These are phyloP conservation scores for Friedmanniomyces simplex DNA, from an alignment of 495 filamentous ascomycete species.

Conservation along the genomic window DNA sequence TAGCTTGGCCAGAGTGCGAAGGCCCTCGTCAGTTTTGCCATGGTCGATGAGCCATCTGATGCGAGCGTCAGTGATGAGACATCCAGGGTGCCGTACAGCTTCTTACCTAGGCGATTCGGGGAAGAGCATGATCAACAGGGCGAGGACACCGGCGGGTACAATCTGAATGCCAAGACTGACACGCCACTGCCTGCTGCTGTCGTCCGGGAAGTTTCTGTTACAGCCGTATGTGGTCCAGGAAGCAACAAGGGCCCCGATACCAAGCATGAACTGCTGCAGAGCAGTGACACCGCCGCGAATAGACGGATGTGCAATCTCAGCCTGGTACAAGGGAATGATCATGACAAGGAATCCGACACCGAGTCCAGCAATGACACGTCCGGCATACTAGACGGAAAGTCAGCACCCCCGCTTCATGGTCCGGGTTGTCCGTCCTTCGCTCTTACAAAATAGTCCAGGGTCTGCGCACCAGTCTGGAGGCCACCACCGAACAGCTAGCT, in stretches of 20 bases:
- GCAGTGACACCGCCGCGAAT: constrained; percentile 42
- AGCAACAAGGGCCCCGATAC: constrained; percentile 39
- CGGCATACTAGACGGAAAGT: constrained; percentile 30
- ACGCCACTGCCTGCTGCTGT: constrained; percentile 42
- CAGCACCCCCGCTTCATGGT: too few species aligned
- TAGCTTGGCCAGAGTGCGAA: constrained; percentile 46
- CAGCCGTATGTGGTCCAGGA: constrained; percentile 29
- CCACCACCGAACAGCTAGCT: constrained; percentile 32
- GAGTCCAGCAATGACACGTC: constrained; percentile 18
- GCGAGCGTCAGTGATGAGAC: not conserved
- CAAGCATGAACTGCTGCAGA: constrained; percentile 52
- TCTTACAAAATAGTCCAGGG: constrained; percentile 9
- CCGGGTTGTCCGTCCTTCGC: too few species aligned
- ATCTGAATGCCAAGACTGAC: constrained; percentile 48
- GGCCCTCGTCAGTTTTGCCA: constrained; percentile 40
- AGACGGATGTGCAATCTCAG: constrained; percentile 35
- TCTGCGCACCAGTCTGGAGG: constrained; percentile 32
- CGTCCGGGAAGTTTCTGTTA: constrained; percentile 26
- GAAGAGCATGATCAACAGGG: constrained; percentile 46
- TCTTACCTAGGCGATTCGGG: constrained; percentile 40
- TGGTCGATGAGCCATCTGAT: constrained; percentile 49
- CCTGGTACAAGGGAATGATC: constrained; percentile 40
- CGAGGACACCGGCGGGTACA: constrained; percentile 46
- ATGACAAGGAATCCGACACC: constrained; percentile 41
- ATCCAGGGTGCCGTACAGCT: too few species aligned